Percentiles rank a stretch among this genome's conserved stretches.
phyloP scores from a whole-genome alignment of 139 green algal genomes.

The Eudorina sp. region DNA sequence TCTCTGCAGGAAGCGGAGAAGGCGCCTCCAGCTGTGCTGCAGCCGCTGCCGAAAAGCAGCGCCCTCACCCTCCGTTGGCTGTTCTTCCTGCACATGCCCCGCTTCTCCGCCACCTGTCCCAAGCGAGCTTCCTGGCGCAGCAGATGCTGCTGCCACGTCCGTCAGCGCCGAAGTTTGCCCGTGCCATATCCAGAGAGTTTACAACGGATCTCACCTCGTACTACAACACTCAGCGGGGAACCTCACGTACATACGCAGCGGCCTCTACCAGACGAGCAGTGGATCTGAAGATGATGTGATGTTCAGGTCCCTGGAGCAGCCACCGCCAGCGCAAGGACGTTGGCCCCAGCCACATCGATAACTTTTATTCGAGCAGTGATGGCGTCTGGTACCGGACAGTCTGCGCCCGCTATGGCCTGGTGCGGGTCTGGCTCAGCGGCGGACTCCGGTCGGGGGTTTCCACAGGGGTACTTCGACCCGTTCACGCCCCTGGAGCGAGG shows the following conservation, averaged over 20 bases:
- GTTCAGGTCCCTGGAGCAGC: background rate
- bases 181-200: background rate
- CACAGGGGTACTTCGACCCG: constrained; percentile 62
- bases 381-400: constrained; percentile 68
- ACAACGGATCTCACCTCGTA: background rate
- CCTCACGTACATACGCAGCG: constrained; percentile 5
- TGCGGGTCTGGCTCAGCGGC: constrained; percentile 42
- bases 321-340: background rate
- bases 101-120: constrained; percentile 56
- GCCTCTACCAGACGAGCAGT: background rate
- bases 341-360: constrained; percentile 52
- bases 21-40: constrained; percentile 56
- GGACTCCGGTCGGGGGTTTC: no score
- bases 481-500: background rate
- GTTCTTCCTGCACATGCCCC: constrained; percentile 71
- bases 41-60: constrained; percentile 55
- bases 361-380: background rate
- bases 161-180: no score
- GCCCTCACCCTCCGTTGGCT: constrained; percentile 50
- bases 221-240: constrained; percentile 41
- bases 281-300: constrained; percentile 20
- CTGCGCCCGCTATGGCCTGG: constrained; percentile 60
- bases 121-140: constrained; percentile 64
- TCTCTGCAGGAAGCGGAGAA: constrained; percentile 18
- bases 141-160: constrained; percentile 63